Base-by-base conservation (phyloP, 176 grass and related monocot genomes). In the Eleusine indica region DNA sequence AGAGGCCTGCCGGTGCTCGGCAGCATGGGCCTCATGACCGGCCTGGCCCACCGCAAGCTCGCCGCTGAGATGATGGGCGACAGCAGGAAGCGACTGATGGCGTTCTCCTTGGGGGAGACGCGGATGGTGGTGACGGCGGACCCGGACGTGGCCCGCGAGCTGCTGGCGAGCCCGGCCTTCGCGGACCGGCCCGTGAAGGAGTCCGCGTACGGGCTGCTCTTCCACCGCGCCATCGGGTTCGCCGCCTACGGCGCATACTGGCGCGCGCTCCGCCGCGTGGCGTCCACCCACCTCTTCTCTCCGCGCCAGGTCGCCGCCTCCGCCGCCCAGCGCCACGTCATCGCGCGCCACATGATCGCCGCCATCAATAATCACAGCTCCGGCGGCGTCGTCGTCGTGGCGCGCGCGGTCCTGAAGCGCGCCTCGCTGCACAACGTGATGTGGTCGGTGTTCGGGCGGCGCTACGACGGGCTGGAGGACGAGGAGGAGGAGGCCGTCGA, bases 161-260 rank as follows among this genome's bases (percentile, higher is more conserved):
- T 97, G 25, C 86, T 94, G 2, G 66, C 82, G 40, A 89, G 94
- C 89, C 11, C 91, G 25, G 65, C 78, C 18, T 94, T 97, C 85
- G 91, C 91, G 3, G 87, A 97, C 84, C 89, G 94, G 11, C 94
- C 94, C 9, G 22, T 84, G 5, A 97, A 93, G 68, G 94, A 97
- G 63, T 91, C 94, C 8, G 94, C 94, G 21, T 94, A 94, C 78
- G 89, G 86, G 15, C 88, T 97, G 53, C 71, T 97, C 70, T 97
- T 97, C 84, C 70, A 94, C 75, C 94, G 91, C 82, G 89, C 94
- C 71, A 94, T 97, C 84, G 94, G 94, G 13, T 97, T 97, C 87
- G 94, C 94, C 6, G 87, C 89, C 21, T 85, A 97, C 67, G 94
- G 91, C 9, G 62, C 44, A 13, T 93, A 97, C 88, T 97, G 94